Base-by-base conservation (phyloP, 2,329 filamentous ascomycete genomes). In the Achaetomium macrosporum region DNA sequence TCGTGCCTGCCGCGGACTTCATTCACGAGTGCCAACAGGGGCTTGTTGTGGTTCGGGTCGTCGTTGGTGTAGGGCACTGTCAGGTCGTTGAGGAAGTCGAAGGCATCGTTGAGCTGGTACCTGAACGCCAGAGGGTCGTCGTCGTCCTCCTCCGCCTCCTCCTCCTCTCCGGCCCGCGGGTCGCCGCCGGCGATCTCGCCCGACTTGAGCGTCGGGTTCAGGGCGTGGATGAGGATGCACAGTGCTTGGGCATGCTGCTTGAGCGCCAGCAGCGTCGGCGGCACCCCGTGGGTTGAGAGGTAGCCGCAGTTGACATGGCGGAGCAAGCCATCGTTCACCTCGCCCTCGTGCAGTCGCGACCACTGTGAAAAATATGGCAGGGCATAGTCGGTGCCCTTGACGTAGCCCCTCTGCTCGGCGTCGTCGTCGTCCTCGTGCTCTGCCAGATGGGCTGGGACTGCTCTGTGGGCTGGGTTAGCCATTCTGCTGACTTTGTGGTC, bases 221-320 rank as follows among this genome's bases (percentile, higher is more conserved):
- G 64, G 40, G 69, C 66, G 3, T 71, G 70, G 56, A 84, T 81
- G 44, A 83, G 69, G 13, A 75, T 71, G 33, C 71, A 67, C 15
- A 84, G 71, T n/a, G 77, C 75, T 50, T 83, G 81, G 0, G 78
- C 77, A 57, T 84, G 81, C 61, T 80, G 75, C 64, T 84, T 84
- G 35, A 84, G 70, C 1, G 77, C 71, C 1, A 77, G 66, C n/a
- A 84, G 68, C 0, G 78, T 82, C 1, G 79, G 79, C 3, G 78
- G 67, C 6, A 68, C 63, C 5, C 73, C 76, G 12, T 68, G 66
- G 2, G 76, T 79, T 2, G 79, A 83, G 37, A 83, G 68, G 59
- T 81, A 82, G 53, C 71, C 70, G 65, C 81, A 84, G 66, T 79
- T 82, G 56, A 82, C 68, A 57, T 81, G 72, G 39, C 73, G 56